Evolutionary conservation across 148 eudicot species (phyloP).

Genomic region (Vaccinium macrocarpon): DNA sequence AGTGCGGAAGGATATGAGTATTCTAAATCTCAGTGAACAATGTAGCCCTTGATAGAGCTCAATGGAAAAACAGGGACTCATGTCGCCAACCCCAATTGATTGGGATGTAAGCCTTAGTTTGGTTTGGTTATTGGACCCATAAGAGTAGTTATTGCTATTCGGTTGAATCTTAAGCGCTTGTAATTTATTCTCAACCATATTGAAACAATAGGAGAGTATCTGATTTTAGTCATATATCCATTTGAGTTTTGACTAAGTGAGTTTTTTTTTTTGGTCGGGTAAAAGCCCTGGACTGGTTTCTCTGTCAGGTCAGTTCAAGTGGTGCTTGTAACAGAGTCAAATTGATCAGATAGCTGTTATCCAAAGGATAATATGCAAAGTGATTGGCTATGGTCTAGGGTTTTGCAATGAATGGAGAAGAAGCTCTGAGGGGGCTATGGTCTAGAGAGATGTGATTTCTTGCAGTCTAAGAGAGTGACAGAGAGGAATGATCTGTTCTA

Average conservation of each 20-base stretch:
- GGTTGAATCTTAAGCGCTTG: not conserved
- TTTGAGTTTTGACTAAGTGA: not conserved
- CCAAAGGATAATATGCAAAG: not conserved
- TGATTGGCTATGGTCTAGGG: not conserved
- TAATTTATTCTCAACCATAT: not conserved
- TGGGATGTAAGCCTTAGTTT: no score
- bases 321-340: not conserved
- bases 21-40: no score
- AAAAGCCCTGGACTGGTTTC: not conserved
- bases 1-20: no score
- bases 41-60: no score
- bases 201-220: not conserved
- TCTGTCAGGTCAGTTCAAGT: not conserved
- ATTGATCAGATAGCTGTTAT: not conserved
- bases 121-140: not conserved
- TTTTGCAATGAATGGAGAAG: not conserved
- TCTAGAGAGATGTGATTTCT: no score
- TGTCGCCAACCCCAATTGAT: no score
- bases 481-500: no score
- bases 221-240: not conserved
- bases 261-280: not conserved
- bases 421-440: no score
- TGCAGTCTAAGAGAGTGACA: no score
- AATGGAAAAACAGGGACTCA: no score
- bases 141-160: not conserved